Conservation (phyloP, 2,329 filamentous ascomycete genomes). For the Botrytis medusae region DNA sequence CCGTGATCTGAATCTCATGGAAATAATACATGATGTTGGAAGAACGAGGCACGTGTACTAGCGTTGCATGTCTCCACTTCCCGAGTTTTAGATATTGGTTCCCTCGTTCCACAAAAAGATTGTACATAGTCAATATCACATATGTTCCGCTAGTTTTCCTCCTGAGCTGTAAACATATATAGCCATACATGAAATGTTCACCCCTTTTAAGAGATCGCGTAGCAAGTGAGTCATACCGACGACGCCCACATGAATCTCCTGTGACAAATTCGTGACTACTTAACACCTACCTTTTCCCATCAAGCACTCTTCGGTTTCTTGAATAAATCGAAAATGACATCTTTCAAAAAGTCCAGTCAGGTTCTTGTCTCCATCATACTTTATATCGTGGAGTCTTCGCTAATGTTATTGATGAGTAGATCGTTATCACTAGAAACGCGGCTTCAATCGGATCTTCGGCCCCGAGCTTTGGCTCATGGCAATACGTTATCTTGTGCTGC, state of each 20-base stretch:
- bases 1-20: neutral
- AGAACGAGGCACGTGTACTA: neutral
- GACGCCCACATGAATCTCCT: neutral
- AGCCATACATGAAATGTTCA: too few species aligned
- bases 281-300: neutral
- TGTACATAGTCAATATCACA: neutral
- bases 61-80: neutral
- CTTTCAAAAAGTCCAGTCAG: neutral
- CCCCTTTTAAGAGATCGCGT: neutral
- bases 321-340: neutral
- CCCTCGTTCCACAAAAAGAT: neutral
- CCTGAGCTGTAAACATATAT: neutral
- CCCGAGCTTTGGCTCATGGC: neutral
- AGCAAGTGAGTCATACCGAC: neutral
- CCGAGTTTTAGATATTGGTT: neutral
- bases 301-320: neutral
- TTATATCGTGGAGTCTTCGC: neutral
- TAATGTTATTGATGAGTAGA: neutral
- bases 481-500: neutral
- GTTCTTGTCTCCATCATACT: too few species aligned
- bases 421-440: neutral
- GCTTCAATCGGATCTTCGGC: neutral
- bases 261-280: neutral
- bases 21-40: neutral
- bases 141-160: accelerated